These are phyloP conservation scores for Porcisia deanei DNA, from an alignment of 208 protist genomes.

Conservation along the genomic window DNA sequence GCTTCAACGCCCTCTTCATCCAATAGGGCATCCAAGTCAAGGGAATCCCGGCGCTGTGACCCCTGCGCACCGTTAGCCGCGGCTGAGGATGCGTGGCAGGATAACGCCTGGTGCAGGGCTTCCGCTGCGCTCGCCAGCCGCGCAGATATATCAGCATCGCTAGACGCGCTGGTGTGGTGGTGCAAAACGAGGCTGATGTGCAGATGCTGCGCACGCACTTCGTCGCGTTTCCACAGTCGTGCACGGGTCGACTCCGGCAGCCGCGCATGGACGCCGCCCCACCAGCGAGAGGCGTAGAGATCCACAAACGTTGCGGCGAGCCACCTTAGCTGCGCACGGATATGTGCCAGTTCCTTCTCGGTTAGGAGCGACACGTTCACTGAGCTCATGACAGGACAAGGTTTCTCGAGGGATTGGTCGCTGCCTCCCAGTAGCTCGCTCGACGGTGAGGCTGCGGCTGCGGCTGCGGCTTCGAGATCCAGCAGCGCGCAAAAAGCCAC, in stretches of 20 bases:
- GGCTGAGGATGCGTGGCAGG: background rate
- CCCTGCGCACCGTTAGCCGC: background rate
- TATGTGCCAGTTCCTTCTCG: background rate
- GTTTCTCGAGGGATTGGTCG: background rate
- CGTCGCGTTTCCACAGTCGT: slow-evolving; percentile 11
- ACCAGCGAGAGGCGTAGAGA: slow-evolving; percentile 21
- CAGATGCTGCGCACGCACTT: slow-evolving; percentile 24
- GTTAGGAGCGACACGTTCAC: background rate
- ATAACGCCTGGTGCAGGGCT: slow-evolving; percentile 12
- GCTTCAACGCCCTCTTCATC: background rate
- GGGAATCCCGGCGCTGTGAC: background rate
- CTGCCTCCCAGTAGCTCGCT: background rate
- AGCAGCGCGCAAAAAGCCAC: slow-evolving; percentile 18
- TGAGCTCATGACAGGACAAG: background rate
- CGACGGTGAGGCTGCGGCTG: background rate
- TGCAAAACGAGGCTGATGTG: slow-evolving; percentile 5
- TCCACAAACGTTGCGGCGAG: slow-evolving; percentile 1
- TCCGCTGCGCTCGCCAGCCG: background rate
- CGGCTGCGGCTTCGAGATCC: slow-evolving; percentile 11
- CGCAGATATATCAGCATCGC: background rate
- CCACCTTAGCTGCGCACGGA: background rate
- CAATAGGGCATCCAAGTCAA: slow-evolving; percentile 1
- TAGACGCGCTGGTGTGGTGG: background rate
- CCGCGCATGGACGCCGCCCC: background rate
- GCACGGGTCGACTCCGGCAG: background rate